A percentile compares a stretch with the other conserved stretches of the same genome.
phyloP scores from a whole-genome alignment of 1,139 yeast species.

The Yamadazyma atlantica region DNA sequence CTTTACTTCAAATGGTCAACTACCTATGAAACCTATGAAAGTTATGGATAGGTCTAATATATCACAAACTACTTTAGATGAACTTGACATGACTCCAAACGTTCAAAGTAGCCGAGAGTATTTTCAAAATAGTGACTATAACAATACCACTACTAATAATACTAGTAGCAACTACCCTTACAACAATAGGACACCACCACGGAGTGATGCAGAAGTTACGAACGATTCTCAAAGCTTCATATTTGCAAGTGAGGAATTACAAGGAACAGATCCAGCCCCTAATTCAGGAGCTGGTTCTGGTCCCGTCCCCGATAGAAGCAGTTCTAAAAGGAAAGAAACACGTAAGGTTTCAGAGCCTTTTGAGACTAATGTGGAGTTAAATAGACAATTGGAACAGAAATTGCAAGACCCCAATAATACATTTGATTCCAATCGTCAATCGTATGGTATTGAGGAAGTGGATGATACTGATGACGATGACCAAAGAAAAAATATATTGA shows the following conservation, averaged over 20 bases:
- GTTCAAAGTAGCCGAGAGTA: conserved; percentile 4
- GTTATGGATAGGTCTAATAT: conserved; percentile 23
- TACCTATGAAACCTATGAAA: conserved; percentile 46
- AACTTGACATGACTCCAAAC: conserved; percentile 6
- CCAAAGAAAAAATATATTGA: not conserved
- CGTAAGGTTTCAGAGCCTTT: conserved; percentile 25
- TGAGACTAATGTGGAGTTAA: conserved; percentile 29
- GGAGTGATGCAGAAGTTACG: conserved; percentile 14
- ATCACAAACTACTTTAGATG: conserved; percentile 15
- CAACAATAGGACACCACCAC: conserved; percentile 5
- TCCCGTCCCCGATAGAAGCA: not conserved
- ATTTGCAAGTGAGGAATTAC: conserved; percentile 19
- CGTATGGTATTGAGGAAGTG: conserved; percentile 43
- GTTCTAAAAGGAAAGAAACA: conserved; percentile 2
- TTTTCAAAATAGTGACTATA: conserved; percentile 3
- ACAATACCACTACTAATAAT: conserved; percentile 4
- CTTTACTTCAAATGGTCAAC: conserved; percentile 44
- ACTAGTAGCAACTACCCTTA: conserved; percentile 10
- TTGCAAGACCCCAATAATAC: conserved; percentile 14
- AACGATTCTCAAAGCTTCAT: conserved; percentile 36
- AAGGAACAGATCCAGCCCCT: not conserved
- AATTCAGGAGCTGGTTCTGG: not conserved
- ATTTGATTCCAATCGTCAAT: conserved; percentile 11
- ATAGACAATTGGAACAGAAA: conserved; percentile 23
- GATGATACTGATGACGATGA: conserved; percentile 31